Percentiles rank a stretch among this genome's conserved stretches.
phyloP scores from a whole-genome alignment of 2,329 filamentous ascomycete genomes.

The Colletotrichum truncatum region DNA sequence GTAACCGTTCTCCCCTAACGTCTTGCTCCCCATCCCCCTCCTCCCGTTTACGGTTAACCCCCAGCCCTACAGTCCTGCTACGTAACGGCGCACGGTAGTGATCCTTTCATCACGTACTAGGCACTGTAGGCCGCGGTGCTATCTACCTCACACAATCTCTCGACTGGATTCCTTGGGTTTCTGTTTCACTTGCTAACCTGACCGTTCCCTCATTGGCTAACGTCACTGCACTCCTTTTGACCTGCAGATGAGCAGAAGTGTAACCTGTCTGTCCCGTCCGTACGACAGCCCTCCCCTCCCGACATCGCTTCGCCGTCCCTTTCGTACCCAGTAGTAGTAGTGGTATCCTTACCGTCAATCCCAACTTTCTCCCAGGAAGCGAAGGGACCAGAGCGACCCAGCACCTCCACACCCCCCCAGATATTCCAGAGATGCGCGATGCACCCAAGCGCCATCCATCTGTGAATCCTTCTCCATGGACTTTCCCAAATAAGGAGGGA shows the following conservation, averaged over 20 bases:
- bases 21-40: too few relatives aligned
- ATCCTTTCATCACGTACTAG: background rate
- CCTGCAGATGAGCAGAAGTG: slow-evolving; percentile 25
- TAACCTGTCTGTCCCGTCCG: background rate
- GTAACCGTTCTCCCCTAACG: background rate
- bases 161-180: slow-evolving; percentile 28
- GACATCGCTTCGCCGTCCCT: slow-evolving; percentile 10
- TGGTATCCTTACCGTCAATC: slow-evolving; percentile 21
- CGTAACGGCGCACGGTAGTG: background rate
- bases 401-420: background rate
- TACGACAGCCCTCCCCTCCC: background rate
- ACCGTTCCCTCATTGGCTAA: slow-evolving; percentile 22
- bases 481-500: slow-evolving; percentile 2
- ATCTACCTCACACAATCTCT: slow-evolving; percentile 14
- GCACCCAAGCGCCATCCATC: slow-evolving; percentile 1
- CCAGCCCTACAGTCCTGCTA: background rate
- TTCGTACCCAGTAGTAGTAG: too few relatives aligned
- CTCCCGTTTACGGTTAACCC: background rate
- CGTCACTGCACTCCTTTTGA: slow-evolving; percentile 31
- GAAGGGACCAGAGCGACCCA: background rate
- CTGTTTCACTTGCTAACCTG: slow-evolving; percentile 32
- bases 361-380: background rate
- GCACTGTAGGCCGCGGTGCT: background rate
- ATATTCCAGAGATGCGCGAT: background rate
- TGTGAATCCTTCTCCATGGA: background rate